Evolutionary conservation across 2,329 filamentous ascomycete species (phyloP).

Genomic region (Pseudogymnoascus pannorum): DNA sequence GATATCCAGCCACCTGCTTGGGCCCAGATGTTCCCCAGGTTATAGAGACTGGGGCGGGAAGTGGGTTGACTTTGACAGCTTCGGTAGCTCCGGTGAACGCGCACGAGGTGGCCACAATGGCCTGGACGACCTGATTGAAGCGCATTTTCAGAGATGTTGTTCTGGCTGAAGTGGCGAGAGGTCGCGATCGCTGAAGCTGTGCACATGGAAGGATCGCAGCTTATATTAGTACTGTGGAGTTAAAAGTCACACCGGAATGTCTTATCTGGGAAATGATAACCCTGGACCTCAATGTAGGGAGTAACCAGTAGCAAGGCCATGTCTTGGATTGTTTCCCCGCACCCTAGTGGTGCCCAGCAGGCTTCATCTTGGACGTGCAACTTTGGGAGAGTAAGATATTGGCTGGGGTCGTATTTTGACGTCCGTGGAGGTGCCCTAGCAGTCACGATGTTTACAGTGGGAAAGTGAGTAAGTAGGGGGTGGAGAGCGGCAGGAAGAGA

Average conservation of each 20-base stretch:
- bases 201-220: background rate
- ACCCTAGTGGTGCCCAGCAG: background rate
- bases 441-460: background rate
- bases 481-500: background rate
- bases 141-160: conserved; percentile 15
- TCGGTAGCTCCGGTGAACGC: conserved; percentile 32
- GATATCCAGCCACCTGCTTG: conserved; percentile 32
- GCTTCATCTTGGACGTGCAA: background rate
- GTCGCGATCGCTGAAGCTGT: background rate
- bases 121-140: conserved; percentile 12
- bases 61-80: conserved; percentile 45
- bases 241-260: background rate
- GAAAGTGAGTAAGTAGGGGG: background rate
- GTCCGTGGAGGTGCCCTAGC: background rate
- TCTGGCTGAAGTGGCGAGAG: background rate
- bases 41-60: conserved; percentile 46
- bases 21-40: conserved; percentile 46
- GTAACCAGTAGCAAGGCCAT: conserved; percentile 6
- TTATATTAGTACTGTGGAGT: conserved; percentile 6
- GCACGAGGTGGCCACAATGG: conserved; percentile 9
- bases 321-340: conserved; percentile 1
- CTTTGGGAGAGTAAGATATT: background rate
- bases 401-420: background rate
- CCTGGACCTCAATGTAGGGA: background rate
- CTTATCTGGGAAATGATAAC: conserved; percentile 8